Percentiles rank a stretch among this genome's conserved stretches.
These are phyloP conservation scores for Backusella australiensis DNA, from an alignment of 192 early-diverging fungal genomes.

Conservation along the genomic window DNA sequence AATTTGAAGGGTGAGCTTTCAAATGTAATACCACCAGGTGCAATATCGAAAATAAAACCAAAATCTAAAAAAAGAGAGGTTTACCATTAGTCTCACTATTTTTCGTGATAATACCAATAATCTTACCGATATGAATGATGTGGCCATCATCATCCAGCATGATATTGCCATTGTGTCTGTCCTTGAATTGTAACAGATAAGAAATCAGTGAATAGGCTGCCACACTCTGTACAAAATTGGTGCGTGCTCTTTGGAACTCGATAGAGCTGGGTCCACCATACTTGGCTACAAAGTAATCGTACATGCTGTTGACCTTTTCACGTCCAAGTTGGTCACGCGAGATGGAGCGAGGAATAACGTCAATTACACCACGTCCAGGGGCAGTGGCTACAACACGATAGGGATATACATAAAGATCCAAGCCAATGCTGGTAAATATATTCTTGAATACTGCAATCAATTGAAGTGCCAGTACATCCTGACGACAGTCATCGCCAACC, in stretches of 20 bases:
- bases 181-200: conserved; percentile 96
- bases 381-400: conserved; percentile 97
- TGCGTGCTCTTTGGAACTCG: conserved; percentile 84
- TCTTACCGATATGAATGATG: conserved; percentile 91
- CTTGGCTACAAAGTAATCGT: conserved; percentile 91
- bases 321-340: conserved; percentile 97
- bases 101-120: background rate
- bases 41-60: conserved; percentile 97
- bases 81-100: background rate
- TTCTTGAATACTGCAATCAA: conserved; percentile 97
- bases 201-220: conserved; percentile 95
- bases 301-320: conserved; percentile 96
- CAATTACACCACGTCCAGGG: conserved; percentile 97
- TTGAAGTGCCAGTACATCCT: conserved; percentile 97
- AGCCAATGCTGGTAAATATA: conserved; percentile 85
- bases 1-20: conserved; percentile 98
- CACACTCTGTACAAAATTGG: conserved; percentile 91
- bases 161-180: conserved; percentile 99
- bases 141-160: conserved; percentile 97
- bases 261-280: conserved; percentile 89
- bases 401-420: conserved; percentile 96
- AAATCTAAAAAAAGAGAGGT: conserved; percentile 65
- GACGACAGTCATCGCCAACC: conserved; percentile 99
- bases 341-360: conserved; percentile 95
- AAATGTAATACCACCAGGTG: conserved; percentile 94